Evolutionary conservation across 257 asterid species (phyloP), one percentile per base, ranked within the genome.

Genomic region (Asclepias syriaca): DNA sequence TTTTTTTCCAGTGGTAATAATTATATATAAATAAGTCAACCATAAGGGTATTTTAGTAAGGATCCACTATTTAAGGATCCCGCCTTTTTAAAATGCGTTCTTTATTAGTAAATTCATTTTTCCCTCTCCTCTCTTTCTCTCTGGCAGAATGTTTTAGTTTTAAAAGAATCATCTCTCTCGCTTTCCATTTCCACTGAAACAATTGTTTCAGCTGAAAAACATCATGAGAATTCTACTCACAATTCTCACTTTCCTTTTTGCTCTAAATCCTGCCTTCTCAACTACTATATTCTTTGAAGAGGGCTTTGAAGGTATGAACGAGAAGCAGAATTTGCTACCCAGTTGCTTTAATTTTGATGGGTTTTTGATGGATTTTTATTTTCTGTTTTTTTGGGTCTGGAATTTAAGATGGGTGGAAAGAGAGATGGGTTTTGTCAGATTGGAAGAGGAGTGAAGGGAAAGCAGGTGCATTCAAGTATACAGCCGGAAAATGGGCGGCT

Each of bases 391-490:
- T 29, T 46, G 43, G 43, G 43, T 34, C 10, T 16, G 43, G 21
- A 32, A 60, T 29, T 4, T 9, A 63, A 63, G 98, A 89, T 80
- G 97, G 92, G 78, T 90, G 98, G 97, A 88, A 81, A 75, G 84
- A 82, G 37, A 81, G 88, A 74, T 93, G 98, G 97, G 95, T 90
- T 73, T 84, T 46, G 81, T 93, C 98, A 18, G 97, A 90, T 78
- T 93, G 98, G 98, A 93, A 93, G 76, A 86, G 84, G 80, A 82
- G 84, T 60, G 98, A 93, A 84, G 98, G 97, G 65, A 93, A 93
- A 89, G 96, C 97, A 48, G 96, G 97, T 15, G 59, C 87, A 13
- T 93, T 93, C 79, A 92, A 86, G 87, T 91, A 93, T 82, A 76
- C 97, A 0, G 93, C 96, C 6, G 98, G 97, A 75, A 88, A 84